Percentiles rank a stretch among this genome's conserved stretches.
Evolutionary conservation across 2,329 filamentous ascomycete genomes (phyloP).

Genomic region (Xylaria sp.): DNA sequence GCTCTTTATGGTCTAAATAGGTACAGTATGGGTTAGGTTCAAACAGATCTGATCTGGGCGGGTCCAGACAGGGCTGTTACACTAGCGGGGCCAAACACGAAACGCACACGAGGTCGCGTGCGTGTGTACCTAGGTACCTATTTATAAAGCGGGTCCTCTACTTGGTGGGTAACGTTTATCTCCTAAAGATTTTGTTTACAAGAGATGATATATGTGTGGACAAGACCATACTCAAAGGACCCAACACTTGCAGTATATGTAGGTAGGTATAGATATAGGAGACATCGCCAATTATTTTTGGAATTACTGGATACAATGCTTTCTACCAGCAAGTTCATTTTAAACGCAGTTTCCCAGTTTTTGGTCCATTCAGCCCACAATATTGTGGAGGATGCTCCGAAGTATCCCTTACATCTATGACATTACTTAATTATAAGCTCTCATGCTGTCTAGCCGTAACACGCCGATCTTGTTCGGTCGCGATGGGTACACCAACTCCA

Average conservation of each 20-base stretch:
- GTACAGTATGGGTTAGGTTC: too few species aligned
- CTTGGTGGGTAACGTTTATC: too few species aligned
- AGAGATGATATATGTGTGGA: too few species aligned
- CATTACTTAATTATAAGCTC: slow-evolving; percentile 34
- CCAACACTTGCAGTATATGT: not conserved
- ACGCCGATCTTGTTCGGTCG: slow-evolving; percentile 17
- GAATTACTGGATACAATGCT: not conserved
- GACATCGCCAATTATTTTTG: not conserved
- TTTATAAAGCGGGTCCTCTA: not conserved
- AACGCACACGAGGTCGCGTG: slow-evolving; percentile 38
- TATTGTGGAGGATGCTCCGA: slow-evolving; percentile 2
- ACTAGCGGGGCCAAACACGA: slow-evolving; percentile 32
- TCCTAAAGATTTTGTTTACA: too few species aligned
- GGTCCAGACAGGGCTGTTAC: not conserved
- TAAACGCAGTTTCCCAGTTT: not conserved
- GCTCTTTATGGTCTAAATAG: not conserved
- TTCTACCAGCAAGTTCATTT: not conserved
- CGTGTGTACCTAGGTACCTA: not conserved
- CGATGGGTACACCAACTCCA: slow-evolving; percentile 28
- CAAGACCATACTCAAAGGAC: too few species aligned
- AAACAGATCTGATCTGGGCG: not conserved
- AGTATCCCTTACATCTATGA: slow-evolving; percentile 33
- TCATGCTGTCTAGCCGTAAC: slow-evolving; percentile 33
- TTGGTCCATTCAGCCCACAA: not conserved
- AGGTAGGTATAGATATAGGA: not conserved